These are phyloP conservation scores for Daldinia decipiens DNA, from an alignment of 495 filamentous ascomycete genomes.

Conservation along the genomic window DNA sequence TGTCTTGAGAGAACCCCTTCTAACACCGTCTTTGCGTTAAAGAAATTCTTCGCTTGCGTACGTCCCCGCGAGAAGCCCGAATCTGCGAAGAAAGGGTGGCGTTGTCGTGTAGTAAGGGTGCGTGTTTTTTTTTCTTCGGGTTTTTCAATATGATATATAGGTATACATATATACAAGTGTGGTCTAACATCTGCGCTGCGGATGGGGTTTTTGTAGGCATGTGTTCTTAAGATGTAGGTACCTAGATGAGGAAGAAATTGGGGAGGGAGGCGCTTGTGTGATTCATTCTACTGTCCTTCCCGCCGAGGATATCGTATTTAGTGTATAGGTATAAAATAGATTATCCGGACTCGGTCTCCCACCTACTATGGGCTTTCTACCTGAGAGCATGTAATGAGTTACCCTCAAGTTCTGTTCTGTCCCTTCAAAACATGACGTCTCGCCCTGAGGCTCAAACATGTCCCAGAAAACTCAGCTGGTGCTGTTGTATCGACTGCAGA, in stretches of 20 bases:
- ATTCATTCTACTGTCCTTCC: slow-evolving; percentile 28
- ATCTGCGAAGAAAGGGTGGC: slow-evolving; percentile 5
- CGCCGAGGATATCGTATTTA: slow-evolving; percentile 19
- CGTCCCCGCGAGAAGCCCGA: slow-evolving; percentile 2
- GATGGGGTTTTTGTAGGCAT: neutral
- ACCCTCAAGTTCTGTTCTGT: neutral
- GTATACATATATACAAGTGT: neutral
- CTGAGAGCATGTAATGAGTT: neutral
- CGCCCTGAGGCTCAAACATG: neutral
- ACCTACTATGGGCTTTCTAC: too few species aligned
- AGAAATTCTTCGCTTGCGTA: slow-evolving; percentile 33
- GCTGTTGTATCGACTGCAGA: neutral
- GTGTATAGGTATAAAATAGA: slow-evolving; percentile 30
- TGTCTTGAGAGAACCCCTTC: slow-evolving; percentile 21
- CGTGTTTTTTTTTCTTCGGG: neutral
- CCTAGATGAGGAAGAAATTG: neutral
- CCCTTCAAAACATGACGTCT: neutral
- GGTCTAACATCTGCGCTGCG: neutral
- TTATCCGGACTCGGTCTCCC: neutral
- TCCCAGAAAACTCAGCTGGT: neutral
- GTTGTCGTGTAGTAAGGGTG: neutral
- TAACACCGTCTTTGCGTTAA: slow-evolving; percentile 16
- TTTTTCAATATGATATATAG: neutral
- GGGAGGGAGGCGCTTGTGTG: slow-evolving; percentile 15
- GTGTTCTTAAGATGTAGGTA: neutral